A percentile compares a stretch with the other conserved stretches of the same genome.
phyloP scores from a whole-genome alignment of 2,329 filamentous ascomycete species.

The Colletotrichum sp. region DNA sequence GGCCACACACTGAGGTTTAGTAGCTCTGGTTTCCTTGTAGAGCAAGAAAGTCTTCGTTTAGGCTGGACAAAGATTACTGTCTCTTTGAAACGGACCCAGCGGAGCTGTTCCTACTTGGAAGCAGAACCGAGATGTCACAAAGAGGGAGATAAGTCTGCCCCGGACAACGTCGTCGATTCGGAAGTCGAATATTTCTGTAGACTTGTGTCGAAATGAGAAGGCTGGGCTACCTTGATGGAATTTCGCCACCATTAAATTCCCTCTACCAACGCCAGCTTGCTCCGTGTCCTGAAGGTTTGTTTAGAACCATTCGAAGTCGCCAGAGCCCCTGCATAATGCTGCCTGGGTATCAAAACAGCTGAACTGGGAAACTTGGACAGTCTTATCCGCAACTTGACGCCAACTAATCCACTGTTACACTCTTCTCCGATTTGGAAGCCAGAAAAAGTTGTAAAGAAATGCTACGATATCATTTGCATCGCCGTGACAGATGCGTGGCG shows the following conservation, averaged over 20 bases:
- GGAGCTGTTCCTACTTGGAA: too few species aligned
- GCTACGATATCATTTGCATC: too few species aligned
- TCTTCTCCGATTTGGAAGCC: too few species aligned
- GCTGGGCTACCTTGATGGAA: neutral
- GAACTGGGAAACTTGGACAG: too few species aligned
- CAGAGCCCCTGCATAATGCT: too few species aligned
- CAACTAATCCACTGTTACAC: too few species aligned
- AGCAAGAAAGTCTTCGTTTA: neutral
- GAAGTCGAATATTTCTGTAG: accelerated
- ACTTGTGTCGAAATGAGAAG: accelerated
- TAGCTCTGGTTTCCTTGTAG: neutral
- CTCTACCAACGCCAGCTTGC: accelerated
- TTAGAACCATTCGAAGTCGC: neutral
- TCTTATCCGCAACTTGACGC: too few species aligned
- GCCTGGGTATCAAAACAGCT: too few species aligned
- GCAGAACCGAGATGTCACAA: neutral
- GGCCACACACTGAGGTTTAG: neutral
- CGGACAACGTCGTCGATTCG: too few species aligned
- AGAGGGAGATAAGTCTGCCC: neutral
- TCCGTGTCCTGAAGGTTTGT: neutral
- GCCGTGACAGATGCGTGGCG: too few species aligned
- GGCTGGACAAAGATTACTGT: neutral
- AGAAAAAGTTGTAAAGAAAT: too few species aligned
- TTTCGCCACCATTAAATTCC: neutral
- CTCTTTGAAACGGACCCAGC: neutral